These are phyloP conservation scores for Monilinia aucupariae DNA, from an alignment of 2,329 filamentous ascomycete genomes.

Conservation along the genomic window DNA sequence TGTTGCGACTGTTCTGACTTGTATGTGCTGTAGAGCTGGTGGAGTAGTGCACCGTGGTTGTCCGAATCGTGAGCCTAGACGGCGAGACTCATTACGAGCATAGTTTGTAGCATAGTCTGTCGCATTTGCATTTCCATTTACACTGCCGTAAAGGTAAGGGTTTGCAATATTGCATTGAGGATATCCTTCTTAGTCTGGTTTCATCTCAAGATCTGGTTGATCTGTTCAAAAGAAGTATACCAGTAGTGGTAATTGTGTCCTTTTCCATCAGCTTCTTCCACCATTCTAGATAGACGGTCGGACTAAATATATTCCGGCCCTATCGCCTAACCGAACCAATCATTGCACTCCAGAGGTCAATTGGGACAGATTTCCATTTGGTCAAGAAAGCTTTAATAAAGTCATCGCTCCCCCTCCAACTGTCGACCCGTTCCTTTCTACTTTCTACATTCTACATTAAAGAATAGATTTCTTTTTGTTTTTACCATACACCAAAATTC, in stretches of 20 bases:
- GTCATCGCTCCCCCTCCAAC: constrained; percentile 9
- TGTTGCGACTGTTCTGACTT: no score
- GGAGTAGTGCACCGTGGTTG: no score
- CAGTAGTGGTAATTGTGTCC: constrained; percentile 9
- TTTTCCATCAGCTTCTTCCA: constrained; percentile 11
- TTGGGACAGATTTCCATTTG: constrained; percentile 32
- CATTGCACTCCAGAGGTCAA: constrained; percentile 9
- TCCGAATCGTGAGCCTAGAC: no score
- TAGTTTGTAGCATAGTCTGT: no score
- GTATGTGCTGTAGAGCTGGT: no score
- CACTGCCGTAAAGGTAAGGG: no score
- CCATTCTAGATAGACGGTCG: constrained; percentile 1
- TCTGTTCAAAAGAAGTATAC: neutral
- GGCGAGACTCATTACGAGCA: no score
- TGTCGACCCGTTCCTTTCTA: neutral
- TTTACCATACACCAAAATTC: neutral
- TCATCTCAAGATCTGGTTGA: no score
- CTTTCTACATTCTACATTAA: constrained; percentile 9
- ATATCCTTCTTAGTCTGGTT: no score
- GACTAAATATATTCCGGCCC: neutral
- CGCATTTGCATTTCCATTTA: no score
- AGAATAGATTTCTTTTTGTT: constrained; percentile 11
- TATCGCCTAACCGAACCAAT: constrained; percentile 27
- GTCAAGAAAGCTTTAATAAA: constrained; percentile 19
- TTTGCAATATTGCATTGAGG: no score